Evolutionary conservation across 768 basidiomycete genomes (phyloP).

Genomic region (Panellus pusillus): DNA sequence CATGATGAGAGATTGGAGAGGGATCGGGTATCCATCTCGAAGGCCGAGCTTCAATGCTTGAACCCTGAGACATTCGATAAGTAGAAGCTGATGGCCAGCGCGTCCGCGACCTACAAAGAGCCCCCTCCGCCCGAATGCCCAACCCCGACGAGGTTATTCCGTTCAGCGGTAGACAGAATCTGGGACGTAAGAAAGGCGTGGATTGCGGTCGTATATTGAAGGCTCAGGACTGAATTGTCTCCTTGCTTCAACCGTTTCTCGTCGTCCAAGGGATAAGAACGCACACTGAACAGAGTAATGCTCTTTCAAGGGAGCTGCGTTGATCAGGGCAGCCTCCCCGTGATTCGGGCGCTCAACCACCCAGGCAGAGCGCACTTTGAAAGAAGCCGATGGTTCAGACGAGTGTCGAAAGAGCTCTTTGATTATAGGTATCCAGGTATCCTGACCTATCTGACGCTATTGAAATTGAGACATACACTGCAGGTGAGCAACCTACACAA

Average conservation of each 20-base stretch:
- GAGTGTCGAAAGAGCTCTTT: conserved; percentile 7
- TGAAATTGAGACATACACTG: not conserved
- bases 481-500: not conserved
- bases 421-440: conserved; percentile 14
- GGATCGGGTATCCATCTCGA: conserved; percentile 1
- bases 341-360: conserved; percentile 16
- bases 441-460: not conserved
- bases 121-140: conserved; percentile 19
- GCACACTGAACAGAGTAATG: conserved; percentile 12
- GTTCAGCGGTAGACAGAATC: conserved; percentile 8
- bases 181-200: conserved; percentile 18
- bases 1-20: conserved; percentile 1
- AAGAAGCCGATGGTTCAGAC: not conserved
- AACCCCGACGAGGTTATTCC: conserved; percentile 15
- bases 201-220: conserved; percentile 15
- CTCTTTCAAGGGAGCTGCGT: conserved; percentile 6
- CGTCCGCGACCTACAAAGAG: conserved; percentile 9
- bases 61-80: not conserved
- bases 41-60: conserved; percentile 8
- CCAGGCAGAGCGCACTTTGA: conserved; percentile 7
- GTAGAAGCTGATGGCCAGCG: not conserved
- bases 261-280: not conserved
- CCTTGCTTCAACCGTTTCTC: not conserved
- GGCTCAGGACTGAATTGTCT: conserved; percentile 3
- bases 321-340: conserved; percentile 6